Evolutionary conservation across 2,329 filamentous ascomycete genomes (phyloP), one percentile per base, ranked within the genome.

Genomic region (Leptographium procerum): DNA sequence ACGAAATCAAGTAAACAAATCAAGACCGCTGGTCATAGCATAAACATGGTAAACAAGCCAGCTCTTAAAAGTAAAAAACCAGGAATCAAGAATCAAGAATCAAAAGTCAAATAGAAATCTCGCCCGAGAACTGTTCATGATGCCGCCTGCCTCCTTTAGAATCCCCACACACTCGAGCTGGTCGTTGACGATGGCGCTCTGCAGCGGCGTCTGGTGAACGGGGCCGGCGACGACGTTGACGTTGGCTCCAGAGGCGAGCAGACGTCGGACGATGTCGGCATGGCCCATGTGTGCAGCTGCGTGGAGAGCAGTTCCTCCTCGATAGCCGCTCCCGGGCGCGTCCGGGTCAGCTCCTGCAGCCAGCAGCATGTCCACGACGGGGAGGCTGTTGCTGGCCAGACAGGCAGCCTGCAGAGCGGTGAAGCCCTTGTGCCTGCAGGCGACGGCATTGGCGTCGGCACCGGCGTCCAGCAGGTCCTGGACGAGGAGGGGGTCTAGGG

Each of bases 331-430:
- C 22, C 66, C 67, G 5, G 59, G 48, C 0, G 65, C 63, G n/a
- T 67, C 59, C 9, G 66, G 58, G 10, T 66, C 62, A 9, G 66
- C 65, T 4, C 66, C 65, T 1, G 43, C 40, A 1, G 28, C 58
- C 10, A 68, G 60, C 4, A 69, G 58, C 26, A 60, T 8, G 24
- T 57, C 52, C 13, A 66, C 65, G 11, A 66, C 19, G 11, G 71
- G 71, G 52, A 74, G 68, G 3, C 73, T 68, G 6, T 7, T 3
- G 1, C 70, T 68, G 1, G 67, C 70, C 0, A 78, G 61, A 10
- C 63, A 63, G 16, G 70, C 71, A 3, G 64, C 68, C 58, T 71
- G 70, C 26, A 72, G 52, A 10, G 71, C 67, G 16, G 69, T 72
- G 55, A 69, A 65, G 11, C 66, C 65, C 7, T 65, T 65, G 13